Evolutionary conservation across 305 asterid genomes (phyloP), one percentile per base, ranked within the genome.

Genomic region (Vinca major): DNA sequence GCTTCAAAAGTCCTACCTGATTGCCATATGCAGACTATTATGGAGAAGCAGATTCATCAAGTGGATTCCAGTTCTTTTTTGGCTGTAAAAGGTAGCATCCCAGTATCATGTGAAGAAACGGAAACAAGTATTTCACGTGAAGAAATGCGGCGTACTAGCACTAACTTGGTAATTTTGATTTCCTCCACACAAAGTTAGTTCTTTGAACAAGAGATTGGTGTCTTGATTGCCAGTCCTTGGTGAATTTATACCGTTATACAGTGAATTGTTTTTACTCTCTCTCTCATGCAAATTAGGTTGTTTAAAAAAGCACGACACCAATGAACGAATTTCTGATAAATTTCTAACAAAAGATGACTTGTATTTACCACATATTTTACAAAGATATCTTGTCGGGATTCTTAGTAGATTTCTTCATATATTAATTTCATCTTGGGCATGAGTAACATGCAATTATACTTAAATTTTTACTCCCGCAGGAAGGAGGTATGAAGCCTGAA

Each of bases 81-180:
- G 67, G 73, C 63, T 55, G 66, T 71, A 71, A 83, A 67, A 58
- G 65, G 66, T 57, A 85, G 78, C 63, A 71, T 53, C 63, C 72
- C 70, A 51, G 79, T 73, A 70, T 76, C 70, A 69, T 74, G 76
- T 67, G 82, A 68, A 73, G 88, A 76, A 73, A 67, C 60, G 71
- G 60, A 55, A 26, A 62, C 44, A 64, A 74, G 39, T 63, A 54
- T 7, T 40, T 76, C 63, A 65, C 74, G 73, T 66, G 79, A 63
- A 55, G 82, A 75, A 71, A 63, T 50, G 74, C 64, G 67, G 71
- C 64, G 12, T 19, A 19, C 57, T 48, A 74, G 43, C 67, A 55
- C 74, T 79, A 70, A 67, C 78, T 82, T 75, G 95, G 95, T 87
- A 82, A 47, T 68, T 65, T 55, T 77, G 65, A 52, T 79, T 73